A percentile compares a stretch with the other conserved stretches of the same genome.
These are phyloP conservation scores for Monosporozyma unispora DNA, from an alignment of 805 yeast genomes.

Conservation along the genomic window DNA sequence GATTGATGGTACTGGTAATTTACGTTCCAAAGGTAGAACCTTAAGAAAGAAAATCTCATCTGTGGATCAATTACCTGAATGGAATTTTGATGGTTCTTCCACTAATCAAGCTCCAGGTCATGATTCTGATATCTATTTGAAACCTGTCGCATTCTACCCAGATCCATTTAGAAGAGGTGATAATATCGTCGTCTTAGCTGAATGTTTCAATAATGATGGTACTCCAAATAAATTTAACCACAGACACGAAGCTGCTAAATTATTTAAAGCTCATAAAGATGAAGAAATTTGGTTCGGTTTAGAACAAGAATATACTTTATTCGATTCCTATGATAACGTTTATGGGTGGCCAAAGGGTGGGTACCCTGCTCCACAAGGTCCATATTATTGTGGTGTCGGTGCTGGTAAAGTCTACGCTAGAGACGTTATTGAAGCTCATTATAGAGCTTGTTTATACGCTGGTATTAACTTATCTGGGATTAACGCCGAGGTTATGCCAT, in stretches of 20 bases:
- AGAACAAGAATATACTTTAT: conserved; percentile 96
- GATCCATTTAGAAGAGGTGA: conserved; percentile 99
- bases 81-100: conserved; percentile 99
- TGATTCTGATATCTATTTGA: conserved; percentile 88
- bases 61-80: conserved; percentile 87
- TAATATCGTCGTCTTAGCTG: conserved; percentile 88
- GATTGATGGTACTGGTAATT: conserved; percentile 87
- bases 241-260: conserved; percentile 92
- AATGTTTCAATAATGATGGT: conserved; percentile 97
- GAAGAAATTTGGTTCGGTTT: conserved; percentile 94
- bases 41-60: conserved; percentile 56
- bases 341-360: conserved; percentile 99
- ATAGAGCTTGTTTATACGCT: conserved; percentile 93
- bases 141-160: conserved; percentile 91
- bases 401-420: conserved; percentile 96
- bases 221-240: conserved; percentile 98
- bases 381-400: conserved; percentile 99
- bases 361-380: conserved; percentile 99
- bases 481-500: conserved; percentile 99
- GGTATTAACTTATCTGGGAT: conserved; percentile 91
- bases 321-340: conserved; percentile 80
- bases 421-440: conserved; percentile 98
- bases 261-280: conserved; percentile 82
- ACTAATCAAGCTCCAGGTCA: conserved; percentile 98
- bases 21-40: conserved; percentile 93